phyloP scores from a whole-genome alignment of 2,329 filamentous ascomycete genomes.

The Pestalotiopsis sp. region DNA sequence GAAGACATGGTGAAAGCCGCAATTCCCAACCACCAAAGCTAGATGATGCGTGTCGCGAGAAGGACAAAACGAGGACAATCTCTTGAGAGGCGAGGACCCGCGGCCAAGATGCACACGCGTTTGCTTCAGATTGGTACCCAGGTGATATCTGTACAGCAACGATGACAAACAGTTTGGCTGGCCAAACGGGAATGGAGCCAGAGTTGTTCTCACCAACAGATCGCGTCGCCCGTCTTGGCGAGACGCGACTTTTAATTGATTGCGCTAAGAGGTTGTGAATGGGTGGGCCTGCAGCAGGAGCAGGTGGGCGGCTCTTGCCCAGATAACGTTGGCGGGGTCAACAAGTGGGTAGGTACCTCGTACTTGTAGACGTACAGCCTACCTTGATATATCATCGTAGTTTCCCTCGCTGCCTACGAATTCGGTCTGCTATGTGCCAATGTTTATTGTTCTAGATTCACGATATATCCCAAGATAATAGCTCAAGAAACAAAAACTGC shows the following conservation, averaged over 20 bases:
- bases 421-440: too few species aligned
- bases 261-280: background rate
- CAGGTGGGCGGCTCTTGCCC: background rate
- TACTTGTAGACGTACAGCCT: too few species aligned
- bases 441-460: too few species aligned
- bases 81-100: background rate
- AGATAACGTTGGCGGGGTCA: background rate
- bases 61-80: background rate
- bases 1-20: conserved; percentile 10
- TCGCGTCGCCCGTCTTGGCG: conserved; percentile 2
- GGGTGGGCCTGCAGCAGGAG: background rate
- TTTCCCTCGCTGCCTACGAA: too few species aligned
- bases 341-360: too few species aligned
- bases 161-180: background rate
- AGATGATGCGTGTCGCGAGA: background rate
- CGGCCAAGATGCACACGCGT: background rate
- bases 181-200: background rate
- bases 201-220: background rate
- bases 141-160: background rate
- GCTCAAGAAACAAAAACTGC: too few species aligned
- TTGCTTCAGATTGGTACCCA: background rate
- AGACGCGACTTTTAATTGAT: conserved; percentile 9
- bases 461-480: too few species aligned
- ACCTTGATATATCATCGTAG: too few species aligned
- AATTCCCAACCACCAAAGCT: background rate